Conservation (phyloP, 2,329 filamentous ascomycete species). For the Hymenoscyphus occultus region DNA sequence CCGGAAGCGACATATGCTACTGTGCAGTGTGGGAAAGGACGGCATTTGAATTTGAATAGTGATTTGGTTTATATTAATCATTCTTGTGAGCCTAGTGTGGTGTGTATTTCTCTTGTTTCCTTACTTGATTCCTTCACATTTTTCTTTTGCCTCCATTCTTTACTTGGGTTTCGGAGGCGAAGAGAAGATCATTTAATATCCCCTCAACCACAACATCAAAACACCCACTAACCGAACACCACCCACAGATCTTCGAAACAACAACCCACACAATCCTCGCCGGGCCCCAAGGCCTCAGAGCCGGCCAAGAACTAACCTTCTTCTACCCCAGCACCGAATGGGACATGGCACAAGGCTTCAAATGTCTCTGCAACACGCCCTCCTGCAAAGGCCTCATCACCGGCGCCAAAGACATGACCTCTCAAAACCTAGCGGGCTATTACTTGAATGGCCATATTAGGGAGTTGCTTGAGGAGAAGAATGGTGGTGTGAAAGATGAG, state of each 20-base stretch:
- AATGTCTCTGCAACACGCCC: slow-evolving; percentile 57
- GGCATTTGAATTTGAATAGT: slow-evolving; percentile 62
- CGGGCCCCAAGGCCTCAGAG: slow-evolving; percentile 51
- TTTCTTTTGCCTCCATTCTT: too few species aligned
- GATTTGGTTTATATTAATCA: slow-evolving; percentile 68
- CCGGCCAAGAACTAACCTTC: slow-evolving; percentile 63
- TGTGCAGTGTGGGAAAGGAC: slow-evolving; percentile 55
- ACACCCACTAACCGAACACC: slow-evolving; percentile 4
- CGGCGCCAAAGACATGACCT: slow-evolving; percentile 60
- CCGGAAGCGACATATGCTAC: slow-evolving; percentile 59
- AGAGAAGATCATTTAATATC: too few species aligned
- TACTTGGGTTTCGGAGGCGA: too few species aligned
- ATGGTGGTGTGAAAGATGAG: slow-evolving; percentile 38
- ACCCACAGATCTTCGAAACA: slow-evolving; percentile 56
- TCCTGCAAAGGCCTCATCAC: slow-evolving; percentile 60
- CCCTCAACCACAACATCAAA: too few species aligned
- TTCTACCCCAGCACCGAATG: slow-evolving; percentile 77
- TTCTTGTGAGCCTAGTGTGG: slow-evolving; percentile 63
- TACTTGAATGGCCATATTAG: slow-evolving; percentile 63
- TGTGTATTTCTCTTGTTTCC: slow-evolving; percentile 39
- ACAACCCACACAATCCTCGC: slow-evolving; percentile 55
- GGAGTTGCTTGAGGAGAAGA: slow-evolving; percentile 48
- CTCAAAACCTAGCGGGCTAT: slow-evolving; percentile 51
- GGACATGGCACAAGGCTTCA: slow-evolving; percentile 69
- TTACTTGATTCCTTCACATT: neutral